Evolutionary conservation across 2,329 filamentous ascomycete species (phyloP), one percentile per base, ranked within the genome.

Genomic region (Ophiosphaerella narmari): DNA sequence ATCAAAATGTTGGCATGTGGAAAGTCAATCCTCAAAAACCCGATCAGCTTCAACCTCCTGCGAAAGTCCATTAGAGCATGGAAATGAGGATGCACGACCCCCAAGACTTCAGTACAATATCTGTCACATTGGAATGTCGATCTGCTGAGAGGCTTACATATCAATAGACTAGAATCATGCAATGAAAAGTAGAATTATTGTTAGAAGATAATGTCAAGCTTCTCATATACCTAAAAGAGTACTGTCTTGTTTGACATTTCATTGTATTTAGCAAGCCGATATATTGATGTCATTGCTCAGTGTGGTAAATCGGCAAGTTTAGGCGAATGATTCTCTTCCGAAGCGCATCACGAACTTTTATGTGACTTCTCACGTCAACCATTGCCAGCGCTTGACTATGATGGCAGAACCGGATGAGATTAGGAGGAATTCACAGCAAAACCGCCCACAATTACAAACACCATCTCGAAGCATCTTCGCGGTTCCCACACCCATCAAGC

Each of bases 401-500:
- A 63, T 63, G 56, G 52, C 68, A 31, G 54, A 59, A 46, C 41
- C 51, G 12, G 31, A 46, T 13, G 46, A 54, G 18, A 40, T 26
- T 44, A 50, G 59, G 43, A 49, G 48, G 9, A 5, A 39, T 21
- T 18, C 51, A 16, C 29, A 35, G 23, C 39, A 35, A 13, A 48
- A 43, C 23, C 52, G 45, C 8, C 56, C 35, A 23, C 50, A 36
- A 9, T 43, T 51, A 9, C 46, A n/a, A 36, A 7, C 32, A 6
- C 32, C 59, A 3, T 56, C 60, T n/a, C 60, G 61, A 40, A 66
- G 60, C 51, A 58, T 73, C 38, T 70, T 73, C 71, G 74, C 80
- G 38, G 80, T 91, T 47, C 93, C 94, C 7, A 75, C 82, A 9
- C 88, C 90, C 14, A 80, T 97, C 61, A 91, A 90, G 73, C 82